A percentile compares a stretch with the other conserved stretches of the same genome.
phyloP scores from a whole-genome alignment of 192 early-diverging fungal genomes.

The Oehlia diaphana region DNA sequence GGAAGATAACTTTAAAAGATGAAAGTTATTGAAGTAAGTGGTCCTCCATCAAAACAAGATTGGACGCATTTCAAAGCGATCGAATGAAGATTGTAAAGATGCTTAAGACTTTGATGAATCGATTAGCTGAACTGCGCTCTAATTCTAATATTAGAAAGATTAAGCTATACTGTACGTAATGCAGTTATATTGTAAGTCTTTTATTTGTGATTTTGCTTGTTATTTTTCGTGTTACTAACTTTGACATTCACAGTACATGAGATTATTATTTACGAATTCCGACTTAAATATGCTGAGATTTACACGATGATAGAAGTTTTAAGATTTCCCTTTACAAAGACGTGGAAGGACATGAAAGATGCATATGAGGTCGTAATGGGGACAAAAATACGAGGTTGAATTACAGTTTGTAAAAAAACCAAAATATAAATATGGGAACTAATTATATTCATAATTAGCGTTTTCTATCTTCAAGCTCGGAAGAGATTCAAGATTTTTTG shows the following conservation, averaged over 20 bases:
- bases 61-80: slow-evolving; percentile 20
- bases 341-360: slow-evolving; percentile 14
- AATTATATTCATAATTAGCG: slow-evolving; percentile 19
- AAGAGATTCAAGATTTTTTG: neutral
- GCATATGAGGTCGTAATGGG: slow-evolving; percentile 6
- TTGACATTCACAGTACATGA: slow-evolving; percentile 24
- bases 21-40: slow-evolving; percentile 16
- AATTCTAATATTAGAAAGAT: slow-evolving; percentile 20
- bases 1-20: no score
- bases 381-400: slow-evolving; percentile 17
- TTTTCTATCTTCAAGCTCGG: slow-evolving; percentile 1
- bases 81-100: slow-evolving; percentile 23
- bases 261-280: slow-evolving; percentile 19
- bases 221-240: slow-evolving; percentile 21
- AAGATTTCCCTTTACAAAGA: slow-evolving; percentile 19
- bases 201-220: neutral
- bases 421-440: slow-evolving; percentile 8
- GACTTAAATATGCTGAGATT: slow-evolving; percentile 20
- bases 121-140: slow-evolving; percentile 3
- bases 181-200: slow-evolving; percentile 23
- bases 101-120: slow-evolving; percentile 20
- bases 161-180: slow-evolving; percentile 14
- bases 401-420: slow-evolving; percentile 5
- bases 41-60: slow-evolving; percentile 15
- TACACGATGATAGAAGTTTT: slow-evolving; percentile 17